Percentiles rank a stretch among this genome's conserved stretches.
Evolutionary conservation across 164 flowering plant genomes (phyloP).

Genomic region (Berberis vulgaris): DNA sequence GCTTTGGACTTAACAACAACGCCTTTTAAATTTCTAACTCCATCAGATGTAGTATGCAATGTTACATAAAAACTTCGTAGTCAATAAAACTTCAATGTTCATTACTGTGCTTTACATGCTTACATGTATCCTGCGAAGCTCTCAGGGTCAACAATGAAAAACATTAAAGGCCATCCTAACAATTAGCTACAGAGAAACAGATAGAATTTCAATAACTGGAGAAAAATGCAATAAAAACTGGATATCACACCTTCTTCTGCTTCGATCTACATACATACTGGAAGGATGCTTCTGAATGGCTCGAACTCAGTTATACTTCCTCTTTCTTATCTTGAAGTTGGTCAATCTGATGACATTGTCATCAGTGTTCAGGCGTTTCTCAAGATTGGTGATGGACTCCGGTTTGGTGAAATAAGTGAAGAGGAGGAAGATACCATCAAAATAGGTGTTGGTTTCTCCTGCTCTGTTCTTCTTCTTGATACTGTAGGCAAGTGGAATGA

Average conservation of each 20-base stretch:
- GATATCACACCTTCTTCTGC: neutral
- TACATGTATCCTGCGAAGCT: no score
- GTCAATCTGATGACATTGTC: slow-evolving; percentile 73
- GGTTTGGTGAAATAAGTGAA: slow-evolving; percentile 79
- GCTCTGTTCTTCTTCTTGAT: slow-evolving; percentile 84
- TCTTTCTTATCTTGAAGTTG: slow-evolving; percentile 70
- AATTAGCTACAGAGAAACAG: no score
- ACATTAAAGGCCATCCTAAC: no score
- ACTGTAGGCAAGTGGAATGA: slow-evolving; percentile 81
- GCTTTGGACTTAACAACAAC: no score
- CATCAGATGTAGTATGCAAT: no score
- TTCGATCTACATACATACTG: neutral
- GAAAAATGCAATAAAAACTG: neutral
- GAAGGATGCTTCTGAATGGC: neutral
- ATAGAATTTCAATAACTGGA: no score
- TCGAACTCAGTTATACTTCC: slow-evolving; percentile 31
- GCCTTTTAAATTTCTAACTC: no score
- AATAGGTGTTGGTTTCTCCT: slow-evolving; percentile 80
- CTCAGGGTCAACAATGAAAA: no score
- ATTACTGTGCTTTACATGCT: no score
- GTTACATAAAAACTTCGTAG: no score
- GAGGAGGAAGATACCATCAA: slow-evolving; percentile 91
- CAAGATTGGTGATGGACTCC: slow-evolving; percentile 47
- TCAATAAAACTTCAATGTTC: no score
- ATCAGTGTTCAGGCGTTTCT: slow-evolving; percentile 37